These are phyloP conservation scores for Suillus subaureus DNA, from an alignment of 768 basidiomycete species.

Conservation along the genomic window DNA sequence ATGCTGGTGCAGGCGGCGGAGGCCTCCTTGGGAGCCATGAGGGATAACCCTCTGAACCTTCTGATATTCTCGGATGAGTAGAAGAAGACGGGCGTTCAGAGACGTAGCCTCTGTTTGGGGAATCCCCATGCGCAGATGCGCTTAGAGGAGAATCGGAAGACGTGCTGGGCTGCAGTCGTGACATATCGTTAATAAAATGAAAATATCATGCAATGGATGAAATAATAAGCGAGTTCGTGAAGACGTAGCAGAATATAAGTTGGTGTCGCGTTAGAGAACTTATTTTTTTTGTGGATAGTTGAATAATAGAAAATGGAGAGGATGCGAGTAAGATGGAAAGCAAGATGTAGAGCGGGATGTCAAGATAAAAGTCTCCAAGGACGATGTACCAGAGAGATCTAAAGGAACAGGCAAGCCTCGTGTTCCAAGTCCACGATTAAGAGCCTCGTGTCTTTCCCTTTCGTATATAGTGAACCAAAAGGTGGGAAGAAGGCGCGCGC, in stretches of 20 bases:
- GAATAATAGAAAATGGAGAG: constrained; percentile 22
- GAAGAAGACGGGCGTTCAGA: constrained; percentile 39
- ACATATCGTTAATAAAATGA: constrained; percentile 38
- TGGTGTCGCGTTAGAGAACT: constrained; percentile 37
- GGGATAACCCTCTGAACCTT: constrained; percentile 71
- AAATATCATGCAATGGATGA: constrained; percentile 29
- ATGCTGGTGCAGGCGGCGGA: constrained; percentile 72
- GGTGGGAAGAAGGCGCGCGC: constrained; percentile 27
- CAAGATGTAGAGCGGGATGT: constrained; percentile 19
- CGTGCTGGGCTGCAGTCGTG: constrained; percentile 35
- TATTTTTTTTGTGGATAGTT: constrained; percentile 22
- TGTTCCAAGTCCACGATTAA: constrained; percentile 38
- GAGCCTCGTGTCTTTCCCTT: constrained; percentile 54
- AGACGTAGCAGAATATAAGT: constrained; percentile 24
- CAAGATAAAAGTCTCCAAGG: constrained; percentile 20
- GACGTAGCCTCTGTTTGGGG: constrained; percentile 31
- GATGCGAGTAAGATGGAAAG: constrained; percentile 23
- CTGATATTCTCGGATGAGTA: constrained; percentile 36
- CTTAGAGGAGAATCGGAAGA: constrained; percentile 35
- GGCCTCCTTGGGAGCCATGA: constrained; percentile 84
- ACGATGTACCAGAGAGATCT: constrained; percentile 4
- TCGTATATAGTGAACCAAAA: constrained; percentile 34
- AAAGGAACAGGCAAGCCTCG: constrained; percentile 45
- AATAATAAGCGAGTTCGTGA: constrained; percentile 33
- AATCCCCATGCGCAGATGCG: constrained; percentile 21